Percentiles rank a stretch among this genome's conserved stretches.
phyloP scores from a whole-genome alignment of 352 stramenopile species.

The Globisporangium cylindrosporum region DNA sequence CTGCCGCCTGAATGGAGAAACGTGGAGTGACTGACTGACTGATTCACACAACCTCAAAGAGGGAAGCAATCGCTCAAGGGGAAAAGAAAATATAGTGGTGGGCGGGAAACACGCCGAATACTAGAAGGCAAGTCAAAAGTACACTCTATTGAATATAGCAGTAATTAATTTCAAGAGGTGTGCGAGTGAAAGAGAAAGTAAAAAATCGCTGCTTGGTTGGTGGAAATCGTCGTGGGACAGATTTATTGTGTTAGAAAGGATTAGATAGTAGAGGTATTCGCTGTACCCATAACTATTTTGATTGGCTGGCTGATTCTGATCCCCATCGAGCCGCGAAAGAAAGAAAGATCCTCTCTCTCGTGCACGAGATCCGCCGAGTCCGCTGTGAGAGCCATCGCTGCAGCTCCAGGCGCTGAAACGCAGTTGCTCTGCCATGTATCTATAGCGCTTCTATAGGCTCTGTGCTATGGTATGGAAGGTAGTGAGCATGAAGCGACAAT shows the following conservation, averaged over 20 bases:
- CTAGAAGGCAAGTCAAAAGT: not conserved
- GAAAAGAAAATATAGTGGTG: not conserved
- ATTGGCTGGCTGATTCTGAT: slow-evolving; percentile 10
- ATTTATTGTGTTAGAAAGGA: not conserved
- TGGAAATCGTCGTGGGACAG: not conserved
- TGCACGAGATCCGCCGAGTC: too few species aligned
- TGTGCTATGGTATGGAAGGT: too few species aligned
- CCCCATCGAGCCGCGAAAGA: not conserved
- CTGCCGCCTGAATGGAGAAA: not conserved
- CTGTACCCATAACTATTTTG: slow-evolving; percentile 3
- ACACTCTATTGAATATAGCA: not conserved
- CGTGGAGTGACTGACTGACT: not conserved
- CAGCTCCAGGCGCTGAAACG: too few species aligned
- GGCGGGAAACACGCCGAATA: not conserved
- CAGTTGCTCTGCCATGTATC: too few species aligned
- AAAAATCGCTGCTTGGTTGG: not conserved
- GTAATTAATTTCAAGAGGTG: not conserved
- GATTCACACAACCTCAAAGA: slow-evolving; percentile 3
- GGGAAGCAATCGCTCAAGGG: not conserved
- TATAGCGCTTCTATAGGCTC: too few species aligned
- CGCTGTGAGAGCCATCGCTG: too few species aligned
- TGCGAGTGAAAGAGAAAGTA: not conserved
- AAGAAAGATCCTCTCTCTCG: not conserved
- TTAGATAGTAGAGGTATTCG: not conserved
- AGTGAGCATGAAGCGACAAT: too few species aligned